A percentile compares a stretch with the other conserved stretches of the same genome.
phyloP scores from a whole-genome alignment of 306 rosid species.

The Trichosanthes cucumerina region DNA sequence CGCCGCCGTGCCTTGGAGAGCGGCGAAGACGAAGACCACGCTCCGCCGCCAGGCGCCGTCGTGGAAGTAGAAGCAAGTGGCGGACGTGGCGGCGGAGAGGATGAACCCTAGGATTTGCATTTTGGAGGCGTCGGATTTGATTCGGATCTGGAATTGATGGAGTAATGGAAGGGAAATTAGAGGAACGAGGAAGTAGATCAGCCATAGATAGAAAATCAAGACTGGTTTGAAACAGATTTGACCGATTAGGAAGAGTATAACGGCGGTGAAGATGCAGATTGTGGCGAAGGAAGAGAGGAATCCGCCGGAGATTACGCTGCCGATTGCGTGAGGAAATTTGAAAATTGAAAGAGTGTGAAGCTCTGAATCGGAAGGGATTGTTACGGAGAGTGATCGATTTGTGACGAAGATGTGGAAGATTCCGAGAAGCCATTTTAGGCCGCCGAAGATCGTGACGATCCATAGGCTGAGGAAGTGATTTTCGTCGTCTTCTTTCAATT shows the following conservation, averaged over 20 bases:
- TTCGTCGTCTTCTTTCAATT: constrained; percentile 15
- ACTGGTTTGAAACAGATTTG: constrained; percentile 48
- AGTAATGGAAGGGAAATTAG: constrained; percentile 47
- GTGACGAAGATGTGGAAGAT: constrained; percentile 34
- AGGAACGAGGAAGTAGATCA: constrained; percentile 66
- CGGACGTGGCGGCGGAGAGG: constrained; percentile 34
- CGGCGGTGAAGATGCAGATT: constrained; percentile 62
- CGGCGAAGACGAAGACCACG: constrained; percentile 30
- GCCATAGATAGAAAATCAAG: constrained; percentile 46
- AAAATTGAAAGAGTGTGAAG: constrained; percentile 40
- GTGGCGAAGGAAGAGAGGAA: constrained; percentile 60
- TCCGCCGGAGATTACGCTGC: constrained; percentile 30
- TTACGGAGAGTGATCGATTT: constrained; percentile 18
- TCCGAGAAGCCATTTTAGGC: constrained; percentile 66
- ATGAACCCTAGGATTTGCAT: constrained; percentile 73
- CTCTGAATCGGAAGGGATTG: constrained; percentile 20
- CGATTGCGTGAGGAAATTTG: constrained; percentile 59
- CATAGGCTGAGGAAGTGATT: constrained; percentile 45
- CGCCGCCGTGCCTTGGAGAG: constrained; percentile 43
- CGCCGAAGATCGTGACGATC: constrained; percentile 84
- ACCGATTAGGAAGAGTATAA: constrained; percentile 53
- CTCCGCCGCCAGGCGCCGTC: constrained; percentile 31
- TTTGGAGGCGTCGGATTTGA: constrained; percentile 43
- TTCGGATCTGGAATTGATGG: constrained; percentile 44
- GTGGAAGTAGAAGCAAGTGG: constrained; percentile 42